phyloP scores from a whole-genome alignment of 192 early-diverging fungal species.

The Piromyces finnis region DNA sequence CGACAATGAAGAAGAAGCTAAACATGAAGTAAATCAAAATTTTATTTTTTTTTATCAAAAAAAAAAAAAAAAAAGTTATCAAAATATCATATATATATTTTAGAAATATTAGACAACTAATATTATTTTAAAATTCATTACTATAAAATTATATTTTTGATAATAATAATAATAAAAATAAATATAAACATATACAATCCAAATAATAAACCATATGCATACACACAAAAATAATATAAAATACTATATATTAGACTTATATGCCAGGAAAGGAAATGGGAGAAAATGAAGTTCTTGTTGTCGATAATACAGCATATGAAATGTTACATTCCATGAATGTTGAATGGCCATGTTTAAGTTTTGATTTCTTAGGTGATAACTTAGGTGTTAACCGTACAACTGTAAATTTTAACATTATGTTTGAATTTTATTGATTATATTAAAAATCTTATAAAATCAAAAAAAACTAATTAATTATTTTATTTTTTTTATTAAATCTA shows the following conservation, averaged over 20 bases:
- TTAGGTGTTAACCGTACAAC: constrained; percentile 57
- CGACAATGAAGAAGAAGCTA: constrained; percentile 28
- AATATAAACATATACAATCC: constrained; percentile 30
- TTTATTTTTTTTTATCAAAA: background rate
- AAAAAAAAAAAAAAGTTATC: too few species aligned
- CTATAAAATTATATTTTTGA: too few species aligned
- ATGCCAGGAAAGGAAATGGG: constrained; percentile 66
- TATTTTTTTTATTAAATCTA: too few species aligned
- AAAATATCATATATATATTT: too few species aligned
- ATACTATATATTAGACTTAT: too few species aligned
- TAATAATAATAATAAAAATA: constrained; percentile 48
- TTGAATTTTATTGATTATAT: background rate
- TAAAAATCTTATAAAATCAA: background rate
- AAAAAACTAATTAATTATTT: background rate
- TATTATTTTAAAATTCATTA: too few species aligned
- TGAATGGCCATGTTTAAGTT: constrained; percentile 91
- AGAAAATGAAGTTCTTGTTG: constrained; percentile 79
- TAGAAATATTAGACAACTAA: too few species aligned
- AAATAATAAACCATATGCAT: too few species aligned
- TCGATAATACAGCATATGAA: constrained; percentile 84
- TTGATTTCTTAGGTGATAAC: constrained; percentile 80
- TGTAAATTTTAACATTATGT: constrained; percentile 13
- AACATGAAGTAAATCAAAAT: constrained; percentile 2
- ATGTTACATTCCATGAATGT: constrained; percentile 90
- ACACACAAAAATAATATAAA: too few species aligned